Evolutionary conservation across 2,329 filamentous ascomycete species (phyloP), one percentile per base, ranked within the genome.

Genomic region (Colletotrichum chlorophyti): DNA sequence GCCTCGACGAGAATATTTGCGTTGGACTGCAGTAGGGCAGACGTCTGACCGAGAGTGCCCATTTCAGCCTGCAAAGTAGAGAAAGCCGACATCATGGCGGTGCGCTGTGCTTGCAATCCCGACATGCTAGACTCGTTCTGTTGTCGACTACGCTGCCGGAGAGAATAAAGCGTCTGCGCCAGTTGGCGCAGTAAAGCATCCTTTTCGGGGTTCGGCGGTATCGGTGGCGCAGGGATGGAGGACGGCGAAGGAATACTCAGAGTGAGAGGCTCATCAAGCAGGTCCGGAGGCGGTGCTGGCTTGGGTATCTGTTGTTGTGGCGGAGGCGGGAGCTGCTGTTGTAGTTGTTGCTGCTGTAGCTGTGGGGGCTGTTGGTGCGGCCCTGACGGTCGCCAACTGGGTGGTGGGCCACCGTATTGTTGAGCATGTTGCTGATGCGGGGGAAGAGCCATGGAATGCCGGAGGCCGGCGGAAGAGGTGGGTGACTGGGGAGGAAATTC

Each of bases 191-290:
- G 82, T 14, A 98, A 84, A 17, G 90, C 89, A 72, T 98, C 93
- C 71, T 97, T 97, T 74, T 98, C 92, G 0, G 95, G 95, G 68
- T 99, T 99, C 0, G 93, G 93, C 0, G 95, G 94, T 27, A 97
- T 92, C 0, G 94, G 93, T 1, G 95, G 94, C 1, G 92, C 86
- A 6, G 89, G 82, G 7, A 86, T 70, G 19, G 81, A 76, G 1
- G 78, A 75, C 4, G 76, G 71, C 1, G 78, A 73, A 3, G 83
- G 79, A 11, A 83, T 75, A 14, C 77, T 66, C 21, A 85, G 72
- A 9, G 79, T 79, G 12, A 86, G 72, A 27, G 84, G 83, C 51
- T 83, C 83, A 61, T 87, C 84, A 65, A 87, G 79, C 23, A 84
- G 70, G 67, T 87, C 83, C 2, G 75, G 82, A 23, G 73, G 80